These are phyloP conservation scores for Eryngium alpinum DNA, from an alignment of 140 eudicot genomes.

Conservation along the genomic window DNA sequence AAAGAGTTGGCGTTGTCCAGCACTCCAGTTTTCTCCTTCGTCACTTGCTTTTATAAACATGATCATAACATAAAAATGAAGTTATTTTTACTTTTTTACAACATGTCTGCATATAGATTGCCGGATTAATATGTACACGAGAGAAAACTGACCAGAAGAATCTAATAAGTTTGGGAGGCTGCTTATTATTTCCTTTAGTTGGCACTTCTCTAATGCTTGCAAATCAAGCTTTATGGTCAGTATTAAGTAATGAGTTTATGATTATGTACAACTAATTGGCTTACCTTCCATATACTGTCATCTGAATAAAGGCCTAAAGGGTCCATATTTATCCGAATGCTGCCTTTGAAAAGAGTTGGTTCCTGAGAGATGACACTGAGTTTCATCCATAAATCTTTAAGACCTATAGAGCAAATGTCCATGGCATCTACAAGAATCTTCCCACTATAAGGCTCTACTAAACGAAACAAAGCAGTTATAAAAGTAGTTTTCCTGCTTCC, in stretches of 20 bases:
- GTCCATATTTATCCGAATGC: conserved; percentile 68
- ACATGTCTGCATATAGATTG: background rate
- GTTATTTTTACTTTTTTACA: background rate
- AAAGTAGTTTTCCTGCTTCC: conserved; percentile 88
- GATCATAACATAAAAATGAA: background rate
- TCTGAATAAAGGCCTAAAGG: conserved; percentile 71
- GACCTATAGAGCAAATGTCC: conserved; percentile 61
- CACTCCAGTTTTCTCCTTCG: conserved; percentile 87
- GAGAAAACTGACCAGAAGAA: conserved; percentile 53
- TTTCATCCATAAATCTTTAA: conserved; percentile 68
- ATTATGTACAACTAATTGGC: background rate
- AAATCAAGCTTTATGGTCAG: conserved; percentile 13
- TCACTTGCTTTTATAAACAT: conserved; percentile 45
- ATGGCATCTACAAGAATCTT: conserved; percentile 51
- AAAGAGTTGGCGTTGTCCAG: conserved; percentile 72
- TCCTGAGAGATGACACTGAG: conserved; percentile 90
- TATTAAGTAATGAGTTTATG: background rate
- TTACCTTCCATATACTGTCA: conserved; percentile 81
- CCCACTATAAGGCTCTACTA: conserved; percentile 67
- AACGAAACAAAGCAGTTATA: conserved; percentile 64
- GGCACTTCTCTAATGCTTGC: conserved; percentile 81
- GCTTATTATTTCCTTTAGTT: conserved; percentile 56
- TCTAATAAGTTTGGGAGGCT: conserved; percentile 67
- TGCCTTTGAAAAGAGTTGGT: conserved; percentile 77
- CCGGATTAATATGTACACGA: background rate